phyloP scores from a whole-genome alignment of 2,329 filamentous ascomycete genomes.

The Arthrobotrys musiformis region DNA sequence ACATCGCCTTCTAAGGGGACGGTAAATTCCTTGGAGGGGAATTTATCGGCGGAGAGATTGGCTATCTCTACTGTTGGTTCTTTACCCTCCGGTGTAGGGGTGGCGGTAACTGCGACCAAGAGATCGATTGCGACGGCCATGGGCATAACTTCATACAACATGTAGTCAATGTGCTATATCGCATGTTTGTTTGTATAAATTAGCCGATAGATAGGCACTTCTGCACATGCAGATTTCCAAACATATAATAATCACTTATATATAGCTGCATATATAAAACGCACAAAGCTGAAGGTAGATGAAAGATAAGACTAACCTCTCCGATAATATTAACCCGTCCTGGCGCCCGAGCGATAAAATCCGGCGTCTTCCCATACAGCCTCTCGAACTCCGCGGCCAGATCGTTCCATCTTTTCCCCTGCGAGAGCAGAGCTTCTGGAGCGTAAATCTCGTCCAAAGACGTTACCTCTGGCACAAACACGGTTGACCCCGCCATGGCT shows the following conservation, averaged over 20 bases:
- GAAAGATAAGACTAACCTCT: constrained; percentile 66
- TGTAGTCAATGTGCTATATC: constrained; percentile 88
- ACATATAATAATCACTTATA: too few species aligned
- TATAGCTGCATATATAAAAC: neutral
- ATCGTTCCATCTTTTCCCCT: constrained; percentile 78
- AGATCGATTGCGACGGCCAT: constrained; percentile 95
- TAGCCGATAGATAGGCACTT: neutral
- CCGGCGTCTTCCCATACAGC: constrained; percentile 75
- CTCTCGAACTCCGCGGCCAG: constrained; percentile 77
- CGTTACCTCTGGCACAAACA: constrained; percentile 73
- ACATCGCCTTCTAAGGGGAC: constrained; percentile 73
- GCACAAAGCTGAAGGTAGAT: neutral
- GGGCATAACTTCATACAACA: constrained; percentile 91
- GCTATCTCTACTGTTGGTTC: constrained; percentile 77
- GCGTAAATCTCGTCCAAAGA: constrained; percentile 87
- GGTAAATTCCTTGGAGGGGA: constrained; percentile 78
- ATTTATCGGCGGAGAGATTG: constrained; percentile 81
- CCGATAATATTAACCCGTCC: constrained; percentile 98
- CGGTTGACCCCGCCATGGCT: constrained; percentile 61
- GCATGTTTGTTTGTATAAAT: neutral
- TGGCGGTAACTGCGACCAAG: constrained; percentile 76
- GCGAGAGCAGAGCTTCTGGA: constrained; percentile 73
- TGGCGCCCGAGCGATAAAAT: constrained; percentile 88
- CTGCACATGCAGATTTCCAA: too few species aligned
- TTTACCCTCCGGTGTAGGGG: constrained; percentile 66